These are phyloP conservation scores for Erigeron philadelphicus DNA, from an alignment of 140 eudicot species.

Conservation along the genomic window DNA sequence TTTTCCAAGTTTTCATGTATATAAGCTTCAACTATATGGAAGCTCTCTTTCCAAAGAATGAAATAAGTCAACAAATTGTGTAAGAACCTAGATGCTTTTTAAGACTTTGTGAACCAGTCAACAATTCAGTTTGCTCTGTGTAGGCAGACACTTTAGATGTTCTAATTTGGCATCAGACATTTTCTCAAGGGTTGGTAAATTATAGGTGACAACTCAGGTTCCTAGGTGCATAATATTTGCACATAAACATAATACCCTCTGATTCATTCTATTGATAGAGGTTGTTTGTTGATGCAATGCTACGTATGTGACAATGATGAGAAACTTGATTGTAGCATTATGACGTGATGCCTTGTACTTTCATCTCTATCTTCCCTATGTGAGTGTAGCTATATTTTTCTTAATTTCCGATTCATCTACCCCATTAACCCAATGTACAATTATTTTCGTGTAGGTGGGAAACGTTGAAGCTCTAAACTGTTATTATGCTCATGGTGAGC, in stretches of 20 bases:
- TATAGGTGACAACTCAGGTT: background rate
- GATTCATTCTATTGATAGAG: background rate
- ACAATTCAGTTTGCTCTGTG: background rate
- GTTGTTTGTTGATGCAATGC: background rate
- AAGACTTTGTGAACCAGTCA: conserved; percentile 4
- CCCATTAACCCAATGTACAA: background rate
- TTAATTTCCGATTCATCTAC: background rate
- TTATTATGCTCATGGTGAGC: conserved; percentile 92
- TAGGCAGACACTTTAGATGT: background rate
- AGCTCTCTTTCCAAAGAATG: background rate
- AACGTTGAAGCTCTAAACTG: conserved; percentile 85
- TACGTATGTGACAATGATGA: background rate
- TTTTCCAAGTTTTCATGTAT: background rate
- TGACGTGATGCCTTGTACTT: background rate
- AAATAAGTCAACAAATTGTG: background rate
- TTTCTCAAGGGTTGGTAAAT: conserved; percentile 9
- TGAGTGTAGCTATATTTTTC: background rate
- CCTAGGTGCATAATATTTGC: conserved; percentile 1
- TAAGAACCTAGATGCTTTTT: background rate
- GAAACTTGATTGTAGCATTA: background rate
- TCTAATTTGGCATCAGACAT: background rate
- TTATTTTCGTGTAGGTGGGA: conserved; percentile 66
- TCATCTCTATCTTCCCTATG: conserved; percentile 6
- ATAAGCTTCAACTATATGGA: conserved; percentile 19
- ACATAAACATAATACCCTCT: conserved; percentile 8